A percentile compares a stretch with the other conserved stretches of the same genome.
Evolutionary conservation across 306 rosid genomes (phyloP).

Genomic region (Cucumis hystrix): DNA sequence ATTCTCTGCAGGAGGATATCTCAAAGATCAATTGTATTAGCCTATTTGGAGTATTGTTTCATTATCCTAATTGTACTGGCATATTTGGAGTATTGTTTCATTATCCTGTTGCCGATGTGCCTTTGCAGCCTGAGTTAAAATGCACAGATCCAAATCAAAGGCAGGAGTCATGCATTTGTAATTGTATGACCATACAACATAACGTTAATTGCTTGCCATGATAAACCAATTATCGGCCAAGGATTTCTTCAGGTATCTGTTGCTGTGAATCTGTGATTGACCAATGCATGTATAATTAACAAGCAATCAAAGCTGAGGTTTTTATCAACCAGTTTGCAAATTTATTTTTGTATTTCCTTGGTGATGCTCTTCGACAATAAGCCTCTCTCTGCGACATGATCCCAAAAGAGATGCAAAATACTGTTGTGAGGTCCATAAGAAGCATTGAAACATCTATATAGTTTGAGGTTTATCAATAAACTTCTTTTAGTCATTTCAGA

Average conservation of each 20-base stretch:
- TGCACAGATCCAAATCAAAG: background rate
- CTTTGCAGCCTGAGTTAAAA: background rate
- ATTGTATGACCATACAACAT: background rate
- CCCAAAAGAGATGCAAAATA: slow-evolving; percentile 51
- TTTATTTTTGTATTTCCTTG: slow-evolving; percentile 30
- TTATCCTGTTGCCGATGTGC: background rate
- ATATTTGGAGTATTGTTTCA: background rate
- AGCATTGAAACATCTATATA: slow-evolving; percentile 43
- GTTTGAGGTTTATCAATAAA: slow-evolving; percentile 51
- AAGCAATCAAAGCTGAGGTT: background rate
- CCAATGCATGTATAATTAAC: background rate
- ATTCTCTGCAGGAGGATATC: background rate
- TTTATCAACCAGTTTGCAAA: background rate
- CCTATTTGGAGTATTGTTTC: background rate
- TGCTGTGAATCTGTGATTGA: background rate
- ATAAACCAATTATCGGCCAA: background rate
- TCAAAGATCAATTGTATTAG: background rate
- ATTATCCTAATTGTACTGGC: background rate
- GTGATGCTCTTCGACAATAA: slow-evolving; percentile 48
- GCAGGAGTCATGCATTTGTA: background rate
- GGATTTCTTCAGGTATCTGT: background rate
- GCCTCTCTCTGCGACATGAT: slow-evolving; percentile 47
- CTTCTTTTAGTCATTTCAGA: slow-evolving; percentile 56
- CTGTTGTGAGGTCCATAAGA: slow-evolving; percentile 26
- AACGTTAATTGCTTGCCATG: background rate